These are phyloP conservation scores for Heterotrichella gracilis DNA, from an alignment of 352 stramenopile genomes.

Conservation along the genomic window DNA sequence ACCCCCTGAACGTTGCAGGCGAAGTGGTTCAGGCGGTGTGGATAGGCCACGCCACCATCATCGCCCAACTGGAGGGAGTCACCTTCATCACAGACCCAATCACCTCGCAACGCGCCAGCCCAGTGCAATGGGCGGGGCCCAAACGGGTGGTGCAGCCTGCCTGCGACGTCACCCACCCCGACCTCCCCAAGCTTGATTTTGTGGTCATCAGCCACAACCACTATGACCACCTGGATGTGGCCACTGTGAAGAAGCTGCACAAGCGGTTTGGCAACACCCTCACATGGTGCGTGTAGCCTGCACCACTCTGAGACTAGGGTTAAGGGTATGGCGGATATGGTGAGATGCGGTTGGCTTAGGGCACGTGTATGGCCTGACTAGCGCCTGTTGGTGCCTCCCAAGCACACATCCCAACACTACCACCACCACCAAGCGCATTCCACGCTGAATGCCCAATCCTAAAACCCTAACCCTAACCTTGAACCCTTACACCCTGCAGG, in stretches of 20 bases:
- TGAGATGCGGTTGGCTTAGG: too few species aligned
- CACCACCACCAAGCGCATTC: too few species aligned
- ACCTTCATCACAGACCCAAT: conserved; percentile 26
- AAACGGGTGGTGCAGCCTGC: conserved; percentile 19
- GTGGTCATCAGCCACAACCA: conserved; percentile 29
- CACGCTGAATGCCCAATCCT: too few species aligned
- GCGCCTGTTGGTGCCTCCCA: too few species aligned
- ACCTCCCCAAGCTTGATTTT: conserved; percentile 23
- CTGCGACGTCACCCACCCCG: conserved; percentile 16
- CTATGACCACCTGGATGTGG: conserved; percentile 26
- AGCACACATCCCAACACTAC: too few species aligned
- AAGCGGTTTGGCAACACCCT: background rate
- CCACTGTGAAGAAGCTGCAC: background rate
- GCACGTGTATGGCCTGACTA: too few species aligned
- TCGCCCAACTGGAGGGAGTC: conserved; percentile 23
- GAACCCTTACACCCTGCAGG: too few species aligned
- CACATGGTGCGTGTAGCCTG: background rate
- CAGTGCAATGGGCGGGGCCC: conserved; percentile 19
- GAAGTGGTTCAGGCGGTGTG: conserved; percentile 19
- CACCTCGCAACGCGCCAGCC: conserved; percentile 21
- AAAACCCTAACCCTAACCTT: too few species aligned
- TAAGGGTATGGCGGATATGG: too few species aligned
- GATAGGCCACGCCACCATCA: conserved; percentile 26
- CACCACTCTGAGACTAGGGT: too few species aligned
- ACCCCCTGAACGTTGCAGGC: background rate